Evolutionary conservation across 768 basidiomycete genomes (phyloP).

Genomic region (Calocera viscosa): DNA sequence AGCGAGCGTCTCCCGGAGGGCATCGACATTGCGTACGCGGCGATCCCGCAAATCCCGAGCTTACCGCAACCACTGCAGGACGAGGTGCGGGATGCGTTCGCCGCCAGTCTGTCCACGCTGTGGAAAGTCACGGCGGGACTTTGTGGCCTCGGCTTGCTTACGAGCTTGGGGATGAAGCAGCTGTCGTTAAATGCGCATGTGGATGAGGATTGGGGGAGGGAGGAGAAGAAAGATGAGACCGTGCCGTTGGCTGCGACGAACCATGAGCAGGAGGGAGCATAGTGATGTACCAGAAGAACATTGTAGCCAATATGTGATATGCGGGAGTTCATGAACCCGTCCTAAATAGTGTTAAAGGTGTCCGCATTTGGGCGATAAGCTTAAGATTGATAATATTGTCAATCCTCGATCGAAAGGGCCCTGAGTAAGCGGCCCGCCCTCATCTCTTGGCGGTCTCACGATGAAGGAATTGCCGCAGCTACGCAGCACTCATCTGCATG

Average conservation of each 20-base stretch:
- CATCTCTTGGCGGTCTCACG: no score
- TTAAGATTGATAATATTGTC: no score
- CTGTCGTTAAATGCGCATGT: conserved; percentile 25
- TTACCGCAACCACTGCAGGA: conserved; percentile 28
- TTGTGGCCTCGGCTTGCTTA: conserved; percentile 28
- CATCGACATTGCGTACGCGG: conserved; percentile 35
- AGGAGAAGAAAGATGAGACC: background rate
- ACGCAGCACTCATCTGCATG: no score
- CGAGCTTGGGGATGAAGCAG: conserved; percentile 27
- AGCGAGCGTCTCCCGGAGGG: conserved; percentile 27
- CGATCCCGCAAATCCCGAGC: conserved; percentile 33
- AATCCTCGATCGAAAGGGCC: no score
- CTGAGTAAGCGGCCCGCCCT: no score
- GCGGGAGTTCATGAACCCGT: no score
- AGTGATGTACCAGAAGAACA: background rate
- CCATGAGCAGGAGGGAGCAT: background rate
- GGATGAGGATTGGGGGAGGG: conserved; percentile 27
- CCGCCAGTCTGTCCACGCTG: conserved; percentile 28
- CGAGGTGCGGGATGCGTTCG: conserved; percentile 35
- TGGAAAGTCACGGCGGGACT: conserved; percentile 38
- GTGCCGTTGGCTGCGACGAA: background rate
- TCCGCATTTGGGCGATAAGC: no score
- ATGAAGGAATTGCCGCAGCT: no score
- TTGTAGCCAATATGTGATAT: no score
- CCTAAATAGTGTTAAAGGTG: no score